These are phyloP conservation scores for Phylloporus rhodoxanthus DNA, from an alignment of 768 basidiomycete genomes.

Conservation along the genomic window DNA sequence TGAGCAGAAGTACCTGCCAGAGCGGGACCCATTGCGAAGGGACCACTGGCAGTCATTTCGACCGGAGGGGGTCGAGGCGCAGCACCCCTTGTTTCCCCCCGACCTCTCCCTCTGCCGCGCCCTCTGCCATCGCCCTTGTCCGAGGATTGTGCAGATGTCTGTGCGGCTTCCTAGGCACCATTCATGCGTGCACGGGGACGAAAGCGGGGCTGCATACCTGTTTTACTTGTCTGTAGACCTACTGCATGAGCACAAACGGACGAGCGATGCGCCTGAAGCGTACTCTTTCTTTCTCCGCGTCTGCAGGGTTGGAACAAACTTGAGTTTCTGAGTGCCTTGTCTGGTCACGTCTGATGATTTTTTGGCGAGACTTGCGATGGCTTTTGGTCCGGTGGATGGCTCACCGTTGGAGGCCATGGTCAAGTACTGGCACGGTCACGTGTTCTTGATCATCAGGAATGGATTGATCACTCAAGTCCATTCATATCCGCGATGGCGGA, in stretches of 20 bases:
- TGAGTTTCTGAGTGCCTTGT: slow-evolving; percentile 69
- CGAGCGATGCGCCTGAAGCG: slow-evolving; percentile 30
- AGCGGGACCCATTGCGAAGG: slow-evolving; percentile 82
- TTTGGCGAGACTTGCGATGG: slow-evolving; percentile 72
- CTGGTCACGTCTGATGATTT: slow-evolving; percentile 65
- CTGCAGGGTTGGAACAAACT: slow-evolving; percentile 74
- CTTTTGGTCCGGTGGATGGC: slow-evolving; percentile 42
- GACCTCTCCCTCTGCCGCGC: slow-evolving; percentile 45
- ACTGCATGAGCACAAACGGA: slow-evolving; percentile 9
- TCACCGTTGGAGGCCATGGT: slow-evolving; percentile 15
- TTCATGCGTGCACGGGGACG: slow-evolving; percentile 1
- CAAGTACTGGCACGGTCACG: slow-evolving; percentile 11
- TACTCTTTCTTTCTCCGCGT: slow-evolving; percentile 76
- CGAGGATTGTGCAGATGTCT: slow-evolving; percentile 30
- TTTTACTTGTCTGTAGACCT: slow-evolving; percentile 52
- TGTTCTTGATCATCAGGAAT: slow-evolving; percentile 2
- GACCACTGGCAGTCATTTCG: slow-evolving; percentile 82
- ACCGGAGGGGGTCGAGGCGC: slow-evolving; percentile 43
- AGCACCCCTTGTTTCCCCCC: slow-evolving; percentile 47
- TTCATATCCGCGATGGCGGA: slow-evolving; percentile 26
- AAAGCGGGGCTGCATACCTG: slow-evolving; percentile 38
- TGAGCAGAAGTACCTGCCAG: slow-evolving; percentile 51
- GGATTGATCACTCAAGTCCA: neutral
- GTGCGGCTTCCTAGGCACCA: slow-evolving; percentile 42
- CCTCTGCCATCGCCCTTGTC: slow-evolving; percentile 41